Evolutionary conservation across 2,329 filamentous ascomycete species (phyloP).

Genomic region (Penicillium sp.): DNA sequence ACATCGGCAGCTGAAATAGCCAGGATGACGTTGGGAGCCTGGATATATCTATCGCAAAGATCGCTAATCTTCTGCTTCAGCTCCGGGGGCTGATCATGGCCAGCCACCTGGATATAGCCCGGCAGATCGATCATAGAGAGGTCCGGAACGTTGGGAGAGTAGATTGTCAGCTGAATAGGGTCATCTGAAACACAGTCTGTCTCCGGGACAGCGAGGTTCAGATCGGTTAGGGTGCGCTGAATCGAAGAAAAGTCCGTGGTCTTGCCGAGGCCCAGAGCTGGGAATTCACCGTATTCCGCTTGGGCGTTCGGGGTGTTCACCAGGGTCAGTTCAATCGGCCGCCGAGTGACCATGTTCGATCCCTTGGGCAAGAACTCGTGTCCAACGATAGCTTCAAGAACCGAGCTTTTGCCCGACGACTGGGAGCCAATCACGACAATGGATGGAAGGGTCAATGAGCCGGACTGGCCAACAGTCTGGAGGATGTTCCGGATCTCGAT

Average conservation of each 20-base stretch:
- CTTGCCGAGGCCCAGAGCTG: conserved; percentile 79
- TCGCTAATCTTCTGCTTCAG: conserved; percentile 94
- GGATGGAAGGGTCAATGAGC: conserved; percentile 79
- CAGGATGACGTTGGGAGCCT: conserved; percentile 89
- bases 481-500: conserved; percentile 94
- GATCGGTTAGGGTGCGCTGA: conserved; percentile 86
- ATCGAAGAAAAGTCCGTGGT: conserved; percentile 80
- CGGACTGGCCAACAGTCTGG: conserved; percentile 86
- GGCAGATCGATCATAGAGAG: conserved; percentile 93
- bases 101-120: conserved; percentile 94
- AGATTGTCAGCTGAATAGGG: conserved; percentile 91
- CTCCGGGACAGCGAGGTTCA: conserved; percentile 88
- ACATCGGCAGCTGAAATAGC: conserved; percentile 97
- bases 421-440: conserved; percentile 99
- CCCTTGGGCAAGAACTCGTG: conserved; percentile 97
- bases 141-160: conserved; percentile 91
- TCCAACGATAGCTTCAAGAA: conserved; percentile 92
- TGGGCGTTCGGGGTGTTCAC: conserved; percentile 87
- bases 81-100: conserved; percentile 81
- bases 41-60: conserved; percentile 97
- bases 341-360: conserved; percentile 95
- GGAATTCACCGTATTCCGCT: conserved; percentile 93
- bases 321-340: conserved; percentile 91
- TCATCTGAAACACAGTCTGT: conserved; percentile 92
- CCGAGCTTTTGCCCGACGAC: conserved; percentile 96